A percentile compares a stretch with the other conserved stretches of the same genome.
Conservation (phyloP, 768 basidiomycete species). For the button mushroom (Agaricus bisporus) region DNA sequence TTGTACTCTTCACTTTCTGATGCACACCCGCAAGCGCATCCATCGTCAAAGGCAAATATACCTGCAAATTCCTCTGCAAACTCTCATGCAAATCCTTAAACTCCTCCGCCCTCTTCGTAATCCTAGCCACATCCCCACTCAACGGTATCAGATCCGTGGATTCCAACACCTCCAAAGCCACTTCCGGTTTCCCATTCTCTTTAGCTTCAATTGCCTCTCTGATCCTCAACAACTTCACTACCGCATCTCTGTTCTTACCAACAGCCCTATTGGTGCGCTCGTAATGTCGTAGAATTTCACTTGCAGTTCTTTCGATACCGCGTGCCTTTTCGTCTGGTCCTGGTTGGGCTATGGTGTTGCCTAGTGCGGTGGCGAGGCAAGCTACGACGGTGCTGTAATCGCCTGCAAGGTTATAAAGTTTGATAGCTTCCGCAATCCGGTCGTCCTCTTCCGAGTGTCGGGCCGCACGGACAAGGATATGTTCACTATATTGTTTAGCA, state of each 20-base stretch:
- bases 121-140: slow-evolving; percentile 77
- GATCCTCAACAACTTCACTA: slow-evolving; percentile 70
- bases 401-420: slow-evolving; percentile 91
- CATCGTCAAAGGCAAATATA: slow-evolving; percentile 88
- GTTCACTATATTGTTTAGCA: slow-evolving; percentile 63
- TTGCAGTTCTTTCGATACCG: slow-evolving; percentile 65
- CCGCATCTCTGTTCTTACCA: slow-evolving; percentile 68
- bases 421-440: slow-evolving; percentile 85
- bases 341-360: slow-evolving; percentile 71
- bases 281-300: slow-evolving; percentile 75
- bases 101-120: slow-evolving; percentile 81
- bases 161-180: slow-evolving; percentile 83
- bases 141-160: slow-evolving; percentile 84
- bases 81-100: slow-evolving; percentile 85
- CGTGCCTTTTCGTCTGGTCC: slow-evolving; percentile 56
- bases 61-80: slow-evolving; percentile 84
- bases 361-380: slow-evolving; percentile 83
- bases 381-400: slow-evolving; percentile 84
- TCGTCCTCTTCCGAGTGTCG: slow-evolving; percentile 78
- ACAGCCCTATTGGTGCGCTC: slow-evolving; percentile 69
- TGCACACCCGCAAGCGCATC: slow-evolving; percentile 82
- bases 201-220: slow-evolving; percentile 78
- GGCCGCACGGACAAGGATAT: slow-evolving; percentile 82
- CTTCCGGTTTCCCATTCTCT: slow-evolving; percentile 63
- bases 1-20: slow-evolving; percentile 65